Evolutionary conservation across 306 rosid species (phyloP).

Genomic region (Delonix regia): DNA sequence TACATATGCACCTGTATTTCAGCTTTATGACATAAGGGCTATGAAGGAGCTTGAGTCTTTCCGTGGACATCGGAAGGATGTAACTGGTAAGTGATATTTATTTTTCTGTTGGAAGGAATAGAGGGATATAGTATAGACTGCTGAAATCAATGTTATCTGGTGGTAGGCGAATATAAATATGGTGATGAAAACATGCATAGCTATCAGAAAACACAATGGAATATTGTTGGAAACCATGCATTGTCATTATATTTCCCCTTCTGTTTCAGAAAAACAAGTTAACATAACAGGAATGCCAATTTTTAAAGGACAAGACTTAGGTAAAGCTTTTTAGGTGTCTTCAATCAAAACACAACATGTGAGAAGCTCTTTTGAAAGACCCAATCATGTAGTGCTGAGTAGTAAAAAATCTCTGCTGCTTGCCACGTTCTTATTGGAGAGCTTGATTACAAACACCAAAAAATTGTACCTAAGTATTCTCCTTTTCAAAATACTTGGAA

Average conservation of each 20-base stretch:
- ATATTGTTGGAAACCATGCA: not conserved
- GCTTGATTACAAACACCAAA: too few species aligned
- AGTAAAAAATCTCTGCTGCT: too few species aligned
- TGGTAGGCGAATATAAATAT: not conserved
- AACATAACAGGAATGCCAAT: not conserved
- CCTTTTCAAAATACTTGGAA: not conserved
- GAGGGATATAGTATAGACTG: not conserved
- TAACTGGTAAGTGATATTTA: conserved; percentile 66
- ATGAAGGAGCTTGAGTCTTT: conserved; percentile 99
- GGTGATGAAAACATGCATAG: conserved; percentile 1
- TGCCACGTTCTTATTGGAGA: too few species aligned
- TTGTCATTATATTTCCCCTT: not conserved
- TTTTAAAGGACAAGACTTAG: not conserved
- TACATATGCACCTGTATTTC: conserved; percentile 33
- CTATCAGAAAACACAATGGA: not conserved
- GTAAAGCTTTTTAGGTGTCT: too few species aligned
- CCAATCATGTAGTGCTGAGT: too few species aligned
- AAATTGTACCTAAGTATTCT: too few species aligned
- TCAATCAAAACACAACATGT: too few species aligned
- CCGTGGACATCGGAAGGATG: conserved; percentile 98
- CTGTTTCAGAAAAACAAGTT: not conserved
- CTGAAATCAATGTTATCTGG: not conserved
- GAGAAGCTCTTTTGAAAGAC: too few species aligned
- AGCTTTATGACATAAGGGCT: conserved; percentile 97
- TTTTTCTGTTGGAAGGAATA: conserved; percentile 26